A percentile compares a stretch with the other conserved stretches of the same genome.
These are phyloP conservation scores for Gymnopus androsaceus DNA, from an alignment of 1,284 basidiomycete genomes.

Conservation along the genomic window DNA sequence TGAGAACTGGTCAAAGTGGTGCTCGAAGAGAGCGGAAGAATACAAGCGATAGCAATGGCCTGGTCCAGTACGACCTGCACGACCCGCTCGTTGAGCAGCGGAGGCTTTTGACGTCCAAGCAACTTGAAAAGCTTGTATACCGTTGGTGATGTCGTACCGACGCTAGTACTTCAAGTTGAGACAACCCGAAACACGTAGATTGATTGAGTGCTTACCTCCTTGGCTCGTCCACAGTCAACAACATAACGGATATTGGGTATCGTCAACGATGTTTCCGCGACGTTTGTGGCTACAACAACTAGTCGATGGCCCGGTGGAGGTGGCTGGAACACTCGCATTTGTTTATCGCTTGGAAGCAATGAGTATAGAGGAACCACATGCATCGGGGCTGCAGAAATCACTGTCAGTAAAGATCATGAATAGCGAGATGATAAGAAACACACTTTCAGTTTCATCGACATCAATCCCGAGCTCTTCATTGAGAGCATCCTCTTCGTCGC, in stretches of 20 bases:
- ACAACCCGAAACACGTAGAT: slow-evolving; percentile 5
- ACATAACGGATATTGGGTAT: slow-evolving; percentile 99
- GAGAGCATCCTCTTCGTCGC: slow-evolving; percentile 56
- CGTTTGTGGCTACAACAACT: slow-evolving; percentile 96
- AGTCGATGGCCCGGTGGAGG: slow-evolving; percentile 86
- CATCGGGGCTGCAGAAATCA: slow-evolving; percentile 61
- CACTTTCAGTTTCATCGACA: slow-evolving; percentile 63
- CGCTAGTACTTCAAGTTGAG: slow-evolving; percentile 61
- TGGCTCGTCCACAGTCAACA: slow-evolving; percentile 93
- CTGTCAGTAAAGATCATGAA: slow-evolving; percentile 6
- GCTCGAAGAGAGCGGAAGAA: slow-evolving; percentile 88
- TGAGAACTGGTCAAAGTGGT: slow-evolving; percentile 87
- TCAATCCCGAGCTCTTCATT: slow-evolving; percentile 57
- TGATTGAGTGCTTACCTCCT: slow-evolving; percentile 67
- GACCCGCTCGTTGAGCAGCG: slow-evolving; percentile 90
- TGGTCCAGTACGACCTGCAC: slow-evolving; percentile 94
- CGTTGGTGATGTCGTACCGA: slow-evolving; percentile 93
- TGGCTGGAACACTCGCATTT: slow-evolving; percentile 93
- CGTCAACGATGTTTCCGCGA: slow-evolving; percentile 97
- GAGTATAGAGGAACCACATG: slow-evolving; percentile 96
- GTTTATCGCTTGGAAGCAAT: slow-evolving; percentile 93
- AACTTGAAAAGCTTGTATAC: slow-evolving; percentile 96
- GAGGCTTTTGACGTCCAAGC: slow-evolving; percentile 97
- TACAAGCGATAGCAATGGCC: slow-evolving; percentile 94
- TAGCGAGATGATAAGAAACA: slow-evolving; percentile 22